These are phyloP conservation scores for Articulospora tetracladia DNA, from an alignment of 495 filamentous ascomycete genomes.

Conservation along the genomic window DNA sequence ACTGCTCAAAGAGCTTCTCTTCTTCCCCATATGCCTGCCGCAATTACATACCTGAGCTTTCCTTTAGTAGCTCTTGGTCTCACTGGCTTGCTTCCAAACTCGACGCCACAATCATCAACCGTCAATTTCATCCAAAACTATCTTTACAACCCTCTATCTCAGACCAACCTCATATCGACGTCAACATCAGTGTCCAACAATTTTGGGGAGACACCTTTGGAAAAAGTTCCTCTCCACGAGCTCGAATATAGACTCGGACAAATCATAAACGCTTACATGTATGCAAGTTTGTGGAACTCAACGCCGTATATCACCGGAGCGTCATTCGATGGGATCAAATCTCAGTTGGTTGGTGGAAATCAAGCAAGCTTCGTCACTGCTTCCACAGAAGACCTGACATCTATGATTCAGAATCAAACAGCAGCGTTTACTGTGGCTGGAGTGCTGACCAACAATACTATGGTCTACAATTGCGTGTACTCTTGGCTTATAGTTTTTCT, in stretches of 20 bases:
- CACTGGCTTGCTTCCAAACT: conserved; percentile 9
- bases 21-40: conserved; percentile 11
- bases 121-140: conserved; percentile 17
- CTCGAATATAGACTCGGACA: conserved; percentile 15
- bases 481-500: conserved; percentile 18
- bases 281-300: conserved; percentile 15
- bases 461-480: conserved; percentile 6
- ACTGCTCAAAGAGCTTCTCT: conserved; percentile 17
- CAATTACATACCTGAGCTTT: conserved; percentile 18
- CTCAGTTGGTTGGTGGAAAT: conserved; percentile 2
- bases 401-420: conserved; percentile 17
- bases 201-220: background rate
- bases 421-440: conserved; percentile 17
- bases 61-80: conserved; percentile 4
- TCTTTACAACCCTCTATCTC: conserved; percentile 5
- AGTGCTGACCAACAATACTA: background rate
- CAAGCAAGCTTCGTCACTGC: conserved; percentile 12
- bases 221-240: conserved; percentile 3
- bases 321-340: conserved; percentile 1
- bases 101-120: background rate
- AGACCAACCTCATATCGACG: background rate
- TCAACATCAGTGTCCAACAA: background rate
- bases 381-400: conserved; percentile 6
- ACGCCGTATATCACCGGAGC: conserved; percentile 8
- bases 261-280: conserved; percentile 17